Conservation (phyloP, 2,329 filamentous ascomycete species). For the Colletotrichum shisoi region DNA sequence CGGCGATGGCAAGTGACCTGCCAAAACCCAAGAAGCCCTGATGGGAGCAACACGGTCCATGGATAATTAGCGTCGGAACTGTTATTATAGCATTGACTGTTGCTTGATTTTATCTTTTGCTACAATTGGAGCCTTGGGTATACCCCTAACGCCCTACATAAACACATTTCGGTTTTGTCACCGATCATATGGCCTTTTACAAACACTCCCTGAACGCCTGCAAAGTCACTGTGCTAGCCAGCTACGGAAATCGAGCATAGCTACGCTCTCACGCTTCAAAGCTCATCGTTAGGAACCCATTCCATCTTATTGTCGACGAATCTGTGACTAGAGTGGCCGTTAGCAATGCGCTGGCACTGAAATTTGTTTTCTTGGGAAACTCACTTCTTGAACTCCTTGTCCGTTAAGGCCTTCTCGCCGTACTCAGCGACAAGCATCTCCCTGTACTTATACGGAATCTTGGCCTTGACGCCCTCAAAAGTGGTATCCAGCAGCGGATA, state of each 20-base stretch:
- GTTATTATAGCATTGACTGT: not conserved
- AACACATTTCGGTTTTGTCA: not conserved
- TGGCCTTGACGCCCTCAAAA: slow-evolving; percentile 72
- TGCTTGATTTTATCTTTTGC: not conserved
- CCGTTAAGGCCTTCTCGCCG: slow-evolving; percentile 58
- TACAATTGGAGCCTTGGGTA: slow-evolving; percentile 27
- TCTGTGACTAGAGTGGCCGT: slow-evolving; percentile 48
- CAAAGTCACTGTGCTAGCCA: not conserved
- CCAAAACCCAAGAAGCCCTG: not conserved
- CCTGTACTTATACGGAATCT: slow-evolving; percentile 70
- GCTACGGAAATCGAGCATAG: not conserved
- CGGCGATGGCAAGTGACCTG: too few species aligned
- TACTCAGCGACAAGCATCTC: slow-evolving; percentile 68
- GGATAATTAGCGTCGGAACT: not conserved
- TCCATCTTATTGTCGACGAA: slow-evolving; percentile 52
- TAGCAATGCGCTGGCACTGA: slow-evolving; percentile 21
- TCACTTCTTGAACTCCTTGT: slow-evolving; percentile 63
- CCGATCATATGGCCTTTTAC: not conserved
- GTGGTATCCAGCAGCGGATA: slow-evolving; percentile 73
- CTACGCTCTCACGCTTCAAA: not conserved
- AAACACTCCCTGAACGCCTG: slow-evolving; percentile 10
- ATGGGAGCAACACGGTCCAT: not conserved
- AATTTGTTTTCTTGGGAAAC: slow-evolving; percentile 39
- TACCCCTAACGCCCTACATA: slow-evolving; percentile 32
- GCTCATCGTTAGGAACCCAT: slow-evolving; percentile 43